Base-by-base conservation (phyloP, 164 flowering plant species). In the Malania oleifera region DNA sequence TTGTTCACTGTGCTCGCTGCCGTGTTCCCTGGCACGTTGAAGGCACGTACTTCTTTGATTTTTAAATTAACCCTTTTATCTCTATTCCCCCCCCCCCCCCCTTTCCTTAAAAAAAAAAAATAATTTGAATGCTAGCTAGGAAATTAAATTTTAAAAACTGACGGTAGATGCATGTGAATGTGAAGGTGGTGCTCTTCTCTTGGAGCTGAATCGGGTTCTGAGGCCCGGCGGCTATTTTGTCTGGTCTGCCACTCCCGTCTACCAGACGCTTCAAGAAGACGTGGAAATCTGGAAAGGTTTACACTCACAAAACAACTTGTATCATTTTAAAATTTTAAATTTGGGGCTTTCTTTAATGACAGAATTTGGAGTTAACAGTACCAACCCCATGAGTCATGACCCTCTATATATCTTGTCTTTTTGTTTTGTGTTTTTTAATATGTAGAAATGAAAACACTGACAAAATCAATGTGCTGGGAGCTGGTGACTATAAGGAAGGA, bases 161-260 rank as follows among this genome's bases (percentile, higher is more conserved):
- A n/a, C n/a, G n/a, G n/a, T n/a, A n/a, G n/a, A n/a, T n/a, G n/a
- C n/a, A n/a, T n/a, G n/a, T n/a, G n/a, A n/a, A n/a, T 3, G 0
- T 72, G 44, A 65, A 91, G 96, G 95, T 56, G 98, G 98, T 35
- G n/a, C 65, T 60, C 89, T 93, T 41, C 97, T 93, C 59, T 59
- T 93, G 78, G 98, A 93, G 56, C 57, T 93, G 60, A 93, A 93
- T 65, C 82, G 98, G 3, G 79, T 89, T 27, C 82, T 93, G 0
- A 64, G 98, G 13, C 96, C 98, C 1, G 97, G 97, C 1, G 98
- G 98, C 24, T 83, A 65, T 38, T 93, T 93, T 80, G 86, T 88
- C 5, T 93, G 98, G 98, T 93, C 96, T n/a, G 96, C 98, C 11
- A 93, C 98, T 50, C 98, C 98, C 5, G 95, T 90, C 19, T 90